Conservation (phyloP, 140 eudicot species). For the Anethum foeniculum region DNA sequence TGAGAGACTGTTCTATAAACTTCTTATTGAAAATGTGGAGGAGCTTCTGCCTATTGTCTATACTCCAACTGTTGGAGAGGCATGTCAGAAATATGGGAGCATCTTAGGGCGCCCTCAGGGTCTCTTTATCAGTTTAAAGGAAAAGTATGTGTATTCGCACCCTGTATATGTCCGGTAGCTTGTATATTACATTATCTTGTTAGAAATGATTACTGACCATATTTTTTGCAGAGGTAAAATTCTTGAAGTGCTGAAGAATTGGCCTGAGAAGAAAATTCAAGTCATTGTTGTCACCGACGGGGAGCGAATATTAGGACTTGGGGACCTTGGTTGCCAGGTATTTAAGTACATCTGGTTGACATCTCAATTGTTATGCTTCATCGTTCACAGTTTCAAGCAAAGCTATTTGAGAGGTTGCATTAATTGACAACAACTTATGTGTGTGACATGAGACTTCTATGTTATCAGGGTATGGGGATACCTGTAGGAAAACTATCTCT, state of each 20-base stretch:
- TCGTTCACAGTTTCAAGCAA: background rate
- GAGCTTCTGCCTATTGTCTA: constrained; percentile 70
- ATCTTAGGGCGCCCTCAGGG: constrained; percentile 88
- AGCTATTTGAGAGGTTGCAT: background rate
- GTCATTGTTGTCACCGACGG: constrained; percentile 97
- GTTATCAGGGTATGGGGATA: constrained; percentile 11
- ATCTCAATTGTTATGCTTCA: background rate
- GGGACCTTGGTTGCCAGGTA: constrained; percentile 98
- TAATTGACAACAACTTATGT: background rate
- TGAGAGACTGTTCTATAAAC: constrained; percentile 57
- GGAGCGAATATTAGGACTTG: constrained; percentile 88
- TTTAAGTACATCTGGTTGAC: background rate
- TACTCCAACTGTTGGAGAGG: constrained; percentile 81
- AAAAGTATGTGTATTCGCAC: constrained; percentile 41
- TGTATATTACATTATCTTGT: background rate
- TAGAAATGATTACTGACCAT: background rate
- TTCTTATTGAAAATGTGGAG: constrained; percentile 65
- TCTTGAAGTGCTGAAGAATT: constrained; percentile 82
- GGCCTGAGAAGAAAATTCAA: constrained; percentile 93
- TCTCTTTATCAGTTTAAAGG: constrained; percentile 77
- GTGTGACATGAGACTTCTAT: background rate
- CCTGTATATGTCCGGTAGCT: background rate
- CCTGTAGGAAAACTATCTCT: constrained; percentile 11
- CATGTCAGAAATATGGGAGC: constrained; percentile 89
- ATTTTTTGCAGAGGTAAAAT: constrained; percentile 59